Evolutionary conservation across 2,329 filamentous ascomycete species (phyloP).

Genomic region (Magnaporthiopsis rhizophila): DNA sequence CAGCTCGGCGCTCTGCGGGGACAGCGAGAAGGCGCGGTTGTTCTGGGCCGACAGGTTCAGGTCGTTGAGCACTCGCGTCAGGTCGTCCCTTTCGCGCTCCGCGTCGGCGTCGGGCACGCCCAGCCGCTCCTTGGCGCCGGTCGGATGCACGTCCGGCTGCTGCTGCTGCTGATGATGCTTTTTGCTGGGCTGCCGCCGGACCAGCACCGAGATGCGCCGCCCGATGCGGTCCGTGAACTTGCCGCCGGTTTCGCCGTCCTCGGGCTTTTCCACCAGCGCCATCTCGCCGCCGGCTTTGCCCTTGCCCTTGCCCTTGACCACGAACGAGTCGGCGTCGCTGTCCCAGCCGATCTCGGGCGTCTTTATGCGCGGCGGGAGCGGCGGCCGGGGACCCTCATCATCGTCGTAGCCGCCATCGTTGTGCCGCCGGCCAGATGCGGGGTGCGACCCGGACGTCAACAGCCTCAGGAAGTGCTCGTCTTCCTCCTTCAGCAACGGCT

Average conservation of each 20-base stretch:
- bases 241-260: conserved; percentile 9
- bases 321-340: conserved; percentile 30
- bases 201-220: conserved; percentile 27
- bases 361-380: conserved; percentile 46
- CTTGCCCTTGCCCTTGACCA: conserved; percentile 24
- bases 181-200: conserved; percentile 20
- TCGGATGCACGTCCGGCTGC: conserved; percentile 26
- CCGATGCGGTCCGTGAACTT: conserved; percentile 22
- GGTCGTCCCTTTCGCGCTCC: conserved; percentile 56
- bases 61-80: conserved; percentile 71
- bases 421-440: conserved; percentile 9
- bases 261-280: conserved; percentile 13
- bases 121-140: conserved; percentile 19
- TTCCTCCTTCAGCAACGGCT: conserved; percentile 44
- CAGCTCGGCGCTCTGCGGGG: conserved; percentile 75
- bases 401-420: conserved; percentile 30
- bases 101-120: conserved; percentile 28
- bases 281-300: conserved; percentile 23
- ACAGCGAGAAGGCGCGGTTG: conserved; percentile 77
- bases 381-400: conserved; percentile 38
- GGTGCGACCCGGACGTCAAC: conserved; percentile 32
- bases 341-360: conserved; percentile 43
- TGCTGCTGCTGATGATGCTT: conserved; percentile 19
- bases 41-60: conserved; percentile 78
- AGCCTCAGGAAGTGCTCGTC: conserved; percentile 52